Conservation (phyloP, 805 yeast genomes). For the Lachancea quebecensis region DNA sequence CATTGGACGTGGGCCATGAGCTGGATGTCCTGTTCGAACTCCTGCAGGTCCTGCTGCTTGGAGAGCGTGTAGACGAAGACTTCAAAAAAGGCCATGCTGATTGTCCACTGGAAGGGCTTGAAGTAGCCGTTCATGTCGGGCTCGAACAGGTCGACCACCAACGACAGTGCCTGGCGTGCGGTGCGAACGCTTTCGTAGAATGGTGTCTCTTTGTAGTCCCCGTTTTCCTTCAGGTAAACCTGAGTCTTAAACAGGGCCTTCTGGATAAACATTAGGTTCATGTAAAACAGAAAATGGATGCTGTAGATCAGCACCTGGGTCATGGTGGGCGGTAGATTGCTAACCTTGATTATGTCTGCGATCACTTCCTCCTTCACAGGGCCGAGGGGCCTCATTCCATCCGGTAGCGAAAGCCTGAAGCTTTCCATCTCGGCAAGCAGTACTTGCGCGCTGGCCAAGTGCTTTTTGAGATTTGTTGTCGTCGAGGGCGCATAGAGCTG, state of each 20-base stretch:
- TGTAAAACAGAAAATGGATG: conserved; percentile 3
- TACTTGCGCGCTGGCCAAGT: background rate
- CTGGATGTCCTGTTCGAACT: conserved; percentile 1
- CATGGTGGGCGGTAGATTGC: conserved; percentile 3
- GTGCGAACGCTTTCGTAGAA: conserved; percentile 4
- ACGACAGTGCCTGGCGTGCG: conserved; percentile 1
- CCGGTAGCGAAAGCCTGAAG: conserved; percentile 4
- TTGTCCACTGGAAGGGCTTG: conserved; percentile 3
- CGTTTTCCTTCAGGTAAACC: background rate
- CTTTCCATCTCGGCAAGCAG: conserved; percentile 3
- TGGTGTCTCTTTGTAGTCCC: background rate
- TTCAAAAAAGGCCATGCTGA: conserved; percentile 6
- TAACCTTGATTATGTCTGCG: background rate
- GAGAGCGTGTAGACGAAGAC: conserved; percentile 6
- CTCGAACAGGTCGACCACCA: background rate
- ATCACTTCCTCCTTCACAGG: background rate
- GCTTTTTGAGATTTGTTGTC: background rate
- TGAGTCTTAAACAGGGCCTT: conserved; percentile 5
- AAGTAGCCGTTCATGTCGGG: background rate
- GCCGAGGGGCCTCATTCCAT: conserved; percentile 2
- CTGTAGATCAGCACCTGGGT: background rate
- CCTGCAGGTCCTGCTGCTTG: background rate
- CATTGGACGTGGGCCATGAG: conserved; percentile 1
- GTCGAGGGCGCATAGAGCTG: conserved; percentile 4
- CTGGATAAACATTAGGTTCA: conserved; percentile 4